Base-by-base conservation (phyloP, 148 eudicot genomes). In the Talinum fruticosum region DNA sequence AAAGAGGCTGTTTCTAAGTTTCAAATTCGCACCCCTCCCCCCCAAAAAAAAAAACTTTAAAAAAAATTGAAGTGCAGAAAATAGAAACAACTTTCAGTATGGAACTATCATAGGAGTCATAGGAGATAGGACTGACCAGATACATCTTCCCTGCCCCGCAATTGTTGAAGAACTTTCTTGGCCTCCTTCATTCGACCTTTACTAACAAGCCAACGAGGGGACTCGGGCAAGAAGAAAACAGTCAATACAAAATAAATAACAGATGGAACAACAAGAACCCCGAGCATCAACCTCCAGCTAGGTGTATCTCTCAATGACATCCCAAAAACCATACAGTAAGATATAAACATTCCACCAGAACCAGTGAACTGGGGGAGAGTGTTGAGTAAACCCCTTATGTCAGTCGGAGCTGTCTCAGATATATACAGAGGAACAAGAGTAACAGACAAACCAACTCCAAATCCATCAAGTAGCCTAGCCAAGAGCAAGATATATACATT, bases 171-270 rank as follows among this genome's bases (percentile, higher is more conserved):
- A 87, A 89, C 89, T 75, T 81, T 79, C 41, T 86, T 90, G 44
- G 94, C 94, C 80, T 90, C 94, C 4, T 62, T 37, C 92, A 89
- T 88, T 57, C 86, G 72, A 26, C 94, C 94, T 79, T 90, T 89
- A 80, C 94, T 90, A 71, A 90, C 90, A 79, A 90, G 90, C 94
- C 94, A 90, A 12, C 94, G 85, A 57, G 94, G 94, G 80, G 94
- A 89, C 82, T 90, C 94, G 10, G 94, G 94, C 84, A 90, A 79
- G 75, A 84, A 90, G 78, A 90, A 87, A 29, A 87, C 79, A 36
- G 88, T 82, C 44, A 90, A 44, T 10, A 49, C 82, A 76, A 89
- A 83, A 82, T 83, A 90, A 47, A 87, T 0, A 34, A 86, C 54
- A 10, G 94, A 89, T 21, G 94, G 94, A 45, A 80, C 33, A 32